Evolutionary conservation across 2,329 filamentous ascomycete genomes (phyloP).

Genomic region (Apiospora sp.): DNA sequence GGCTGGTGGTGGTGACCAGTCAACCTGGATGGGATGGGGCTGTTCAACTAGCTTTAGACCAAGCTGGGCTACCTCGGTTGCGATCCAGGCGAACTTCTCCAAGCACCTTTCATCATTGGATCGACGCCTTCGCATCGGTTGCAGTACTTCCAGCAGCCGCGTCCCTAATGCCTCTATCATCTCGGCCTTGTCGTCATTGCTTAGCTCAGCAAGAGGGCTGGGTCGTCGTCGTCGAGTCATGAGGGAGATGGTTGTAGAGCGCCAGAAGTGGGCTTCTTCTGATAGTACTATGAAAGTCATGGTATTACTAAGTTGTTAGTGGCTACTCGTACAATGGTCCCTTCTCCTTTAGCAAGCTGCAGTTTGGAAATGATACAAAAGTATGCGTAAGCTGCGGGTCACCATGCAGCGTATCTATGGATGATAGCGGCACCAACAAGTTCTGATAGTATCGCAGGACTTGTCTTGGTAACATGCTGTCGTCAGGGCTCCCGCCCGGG

Average conservation of each 20-base stretch:
- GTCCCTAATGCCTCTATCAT: neutral
- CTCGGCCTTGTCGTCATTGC: neutral
- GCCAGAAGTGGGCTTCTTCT: neutral
- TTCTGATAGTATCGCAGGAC: neutral
- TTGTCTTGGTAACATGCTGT: conserved; percentile 2
- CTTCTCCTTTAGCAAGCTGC: neutral
- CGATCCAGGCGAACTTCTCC: neutral
- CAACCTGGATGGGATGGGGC: neutral
- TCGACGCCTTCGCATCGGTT: neutral
- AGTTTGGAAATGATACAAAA: too few relatives aligned
- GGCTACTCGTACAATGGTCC: neutral
- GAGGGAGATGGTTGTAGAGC: neutral
- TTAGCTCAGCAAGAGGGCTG: neutral
- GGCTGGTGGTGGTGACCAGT: neutral
- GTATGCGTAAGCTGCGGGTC: neutral
- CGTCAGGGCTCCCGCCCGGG: neutral
- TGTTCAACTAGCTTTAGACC: neutral
- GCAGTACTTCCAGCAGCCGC: neutral
- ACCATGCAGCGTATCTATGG: neutral
- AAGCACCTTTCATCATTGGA: neutral
- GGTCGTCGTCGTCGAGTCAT: neutral
- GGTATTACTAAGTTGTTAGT: neutral
- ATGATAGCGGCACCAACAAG: neutral
- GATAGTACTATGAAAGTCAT: neutral
- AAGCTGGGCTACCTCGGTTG: neutral